Evolutionary conservation across 495 filamentous ascomycete species (phyloP).

Genomic region (Xylaria curta): DNA sequence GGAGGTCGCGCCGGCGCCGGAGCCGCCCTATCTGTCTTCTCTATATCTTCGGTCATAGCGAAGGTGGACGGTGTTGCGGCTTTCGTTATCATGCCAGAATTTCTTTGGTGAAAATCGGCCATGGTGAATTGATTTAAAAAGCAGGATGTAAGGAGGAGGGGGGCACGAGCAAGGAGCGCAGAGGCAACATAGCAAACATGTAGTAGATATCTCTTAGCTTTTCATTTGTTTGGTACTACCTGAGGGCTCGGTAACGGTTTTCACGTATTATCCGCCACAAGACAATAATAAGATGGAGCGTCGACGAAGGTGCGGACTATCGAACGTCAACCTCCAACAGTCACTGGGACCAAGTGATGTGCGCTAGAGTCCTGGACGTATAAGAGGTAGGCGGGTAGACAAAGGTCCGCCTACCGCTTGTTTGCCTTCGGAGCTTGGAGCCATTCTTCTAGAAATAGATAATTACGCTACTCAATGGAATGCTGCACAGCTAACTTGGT

Average conservation of each 20-base stretch:
- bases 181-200: slow-evolving; percentile 9
- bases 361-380: slow-evolving; percentile 12
- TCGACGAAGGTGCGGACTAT: slow-evolving; percentile 16
- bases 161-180: background rate
- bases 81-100: slow-evolving; percentile 26
- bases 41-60: slow-evolving; percentile 38
- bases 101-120: slow-evolving; percentile 32
- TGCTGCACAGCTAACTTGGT: background rate
- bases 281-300: background rate
- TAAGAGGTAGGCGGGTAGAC: slow-evolving; percentile 16
- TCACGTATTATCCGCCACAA: slow-evolving; percentile 12
- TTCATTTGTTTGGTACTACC: background rate
- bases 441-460: slow-evolving; percentile 23
- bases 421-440: background rate
- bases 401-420: slow-evolving; percentile 13
- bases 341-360: background rate
- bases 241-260: slow-evolving; percentile 19
- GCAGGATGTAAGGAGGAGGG: background rate
- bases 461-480: background rate
- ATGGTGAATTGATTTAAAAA: slow-evolving; percentile 22
- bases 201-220: background rate
- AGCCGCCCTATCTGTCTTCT: slow-evolving; percentile 28
- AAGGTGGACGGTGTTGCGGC: slow-evolving; percentile 21
- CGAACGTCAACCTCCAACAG: slow-evolving; percentile 1
- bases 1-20: background rate